Base-by-base conservation (phyloP, 768 basidiomycete species). In the Rhizopogon vesiculosus region DNA sequence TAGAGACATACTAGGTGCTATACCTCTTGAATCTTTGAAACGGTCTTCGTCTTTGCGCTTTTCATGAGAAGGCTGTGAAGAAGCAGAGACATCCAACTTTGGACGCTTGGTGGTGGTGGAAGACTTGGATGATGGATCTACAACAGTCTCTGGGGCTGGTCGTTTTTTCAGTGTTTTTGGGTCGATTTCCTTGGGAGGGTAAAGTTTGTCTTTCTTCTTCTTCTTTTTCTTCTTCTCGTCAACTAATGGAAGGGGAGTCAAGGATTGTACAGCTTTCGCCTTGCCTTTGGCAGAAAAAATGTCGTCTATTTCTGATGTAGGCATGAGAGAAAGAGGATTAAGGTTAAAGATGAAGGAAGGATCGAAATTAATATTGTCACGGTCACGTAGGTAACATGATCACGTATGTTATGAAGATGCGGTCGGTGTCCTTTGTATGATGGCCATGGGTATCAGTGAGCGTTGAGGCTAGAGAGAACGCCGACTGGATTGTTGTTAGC, bases 241-340 rank as follows among this genome's bases (percentile, higher is more conserved):
- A 67, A 45, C 29, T 61, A 29, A 46, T 55, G 50, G 72, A 70
- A 25, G 74, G 62, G 40, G 76, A 62, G 39, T 67, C 53, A 45
- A 56, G 56, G 64, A 59, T 19, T 61, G 58, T 16, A 60, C 44
- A 13, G 52, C 55, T 54, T 62, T 69, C 56, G 60, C 50, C 61
- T 75, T 77, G 60, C 72, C 72, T 62, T 79, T 82, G 59, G 76
- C 74, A 41, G 89, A 78, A 69, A 93, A 93, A 64, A 93, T 93
- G 63, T 82, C 83, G 78, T 93, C 91, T 68, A 93, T 93, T 79
- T 92, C 91, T 51, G 86, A 86, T 77, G 80, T 77, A 60, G 74
- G 61, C 75, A 78, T 75, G 65, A 25, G 25, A 25, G 45, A 28
- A 33, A 45, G 31, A 53, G 57, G 51, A 58, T 57, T 38, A 55